Base-by-base conservation (phyloP, 441 rosid species). In the Arabidopsis hybrid region DNA sequence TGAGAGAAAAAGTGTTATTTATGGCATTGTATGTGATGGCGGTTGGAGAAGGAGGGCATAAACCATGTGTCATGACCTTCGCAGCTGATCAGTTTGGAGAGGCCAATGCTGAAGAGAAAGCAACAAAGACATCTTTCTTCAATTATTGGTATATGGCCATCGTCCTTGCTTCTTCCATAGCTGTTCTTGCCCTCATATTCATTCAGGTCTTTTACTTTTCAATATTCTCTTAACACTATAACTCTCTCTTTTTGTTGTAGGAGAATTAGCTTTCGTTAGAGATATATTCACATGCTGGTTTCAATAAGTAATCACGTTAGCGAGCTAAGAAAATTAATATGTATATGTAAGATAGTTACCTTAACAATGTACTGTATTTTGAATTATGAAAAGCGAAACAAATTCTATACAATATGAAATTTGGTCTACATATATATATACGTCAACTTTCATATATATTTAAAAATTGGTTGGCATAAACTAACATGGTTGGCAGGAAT, bases 71-170 rank as follows among this genome's bases (percentile, higher is more conserved):
- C 9, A 93, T 91, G 81, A 91, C 98, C 5, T 94, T 94, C 13
- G 98, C 96, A 0, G 97, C 98, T 0, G 98, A 93, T 56, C 98
- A 93, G 55, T 93, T 91, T 38, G 86, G 88, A 4, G 97, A 93
- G 36, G 73, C 74, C 7, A 64, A 63, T 14, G 81, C 85, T 1
- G 77, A 83, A 66, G 97, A 89, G 79, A 90, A 85, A 65, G 83
- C 79, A 2, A 84, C 91, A 60, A 91, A 91, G 83, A 88, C 93
- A 83, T 94, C 98, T 0, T 93, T 93, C 84, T 93, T 93, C 65
- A 94, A 90, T 42, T 94, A 97, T 93, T 90, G 96, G 95, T 94
- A 86, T 67, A 40, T 90, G 6, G 86, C 87, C 35, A 85, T 84
- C 11, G 92, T 88, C 2, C 17, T 76, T 3, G 89, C 85, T 0